Conservation (phyloP, 1,284 basidiomycete species). For the Trametes hirsuta region DNA sequence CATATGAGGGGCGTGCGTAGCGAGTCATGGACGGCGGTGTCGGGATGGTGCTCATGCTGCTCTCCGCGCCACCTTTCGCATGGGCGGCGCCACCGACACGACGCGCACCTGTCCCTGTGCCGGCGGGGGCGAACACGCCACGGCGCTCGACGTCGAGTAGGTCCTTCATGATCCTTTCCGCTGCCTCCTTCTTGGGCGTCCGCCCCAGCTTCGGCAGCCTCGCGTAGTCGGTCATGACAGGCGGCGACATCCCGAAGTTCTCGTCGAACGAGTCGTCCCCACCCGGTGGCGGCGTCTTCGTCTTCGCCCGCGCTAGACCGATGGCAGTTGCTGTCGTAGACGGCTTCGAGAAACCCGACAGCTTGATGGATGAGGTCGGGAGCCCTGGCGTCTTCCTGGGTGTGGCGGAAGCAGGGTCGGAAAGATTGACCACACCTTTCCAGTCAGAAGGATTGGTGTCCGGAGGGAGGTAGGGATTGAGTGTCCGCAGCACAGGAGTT, state of each 20-base stretch:
- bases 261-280: conserved; percentile 52
- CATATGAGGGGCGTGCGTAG: conserved; percentile 47
- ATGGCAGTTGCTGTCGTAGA: conserved; percentile 17
- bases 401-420: conserved; percentile 54
- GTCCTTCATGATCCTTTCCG: conserved; percentile 64
- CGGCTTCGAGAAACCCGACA: conserved; percentile 22
- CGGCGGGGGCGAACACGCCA: conserved; percentile 22
- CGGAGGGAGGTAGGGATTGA: conserved; percentile 66
- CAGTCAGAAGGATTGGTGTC: conserved; percentile 57
- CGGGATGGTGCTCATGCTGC: conserved; percentile 66
- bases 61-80: conserved; percentile 40
- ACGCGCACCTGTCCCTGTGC: conserved; percentile 7
- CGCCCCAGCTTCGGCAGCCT: conserved; percentile 61
- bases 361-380: conserved; percentile 33
- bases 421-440: conserved; percentile 78
- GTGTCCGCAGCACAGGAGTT: conserved; percentile 54
- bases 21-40: conserved; percentile 70
- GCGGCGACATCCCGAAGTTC: conserved; percentile 86
- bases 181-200: conserved; percentile 66
- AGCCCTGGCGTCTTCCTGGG: conserved; percentile 24
- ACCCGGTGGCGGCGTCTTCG: conserved; percentile 30
- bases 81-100: conserved; percentile 2
- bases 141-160: conserved; percentile 44
- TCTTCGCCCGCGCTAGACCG: conserved; percentile 21
- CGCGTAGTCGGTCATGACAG: conserved; percentile 82